phyloP scores from a whole-genome alignment of 306 rosid species.

The Acmispon strigosus region DNA sequence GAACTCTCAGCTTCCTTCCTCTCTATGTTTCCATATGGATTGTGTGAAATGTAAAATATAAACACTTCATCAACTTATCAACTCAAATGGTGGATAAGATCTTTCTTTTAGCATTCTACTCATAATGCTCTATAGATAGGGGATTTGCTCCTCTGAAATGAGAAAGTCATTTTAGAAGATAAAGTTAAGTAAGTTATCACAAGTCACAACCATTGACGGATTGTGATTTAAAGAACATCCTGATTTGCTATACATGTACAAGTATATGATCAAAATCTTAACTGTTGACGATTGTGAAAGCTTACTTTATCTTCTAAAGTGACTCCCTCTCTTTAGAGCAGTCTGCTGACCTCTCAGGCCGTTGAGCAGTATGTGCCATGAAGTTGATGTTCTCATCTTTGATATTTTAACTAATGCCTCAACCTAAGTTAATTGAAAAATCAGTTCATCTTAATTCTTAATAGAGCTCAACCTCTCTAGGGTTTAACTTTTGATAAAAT shows the following conservation, averaged over 20 bases:
- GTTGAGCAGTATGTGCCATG: neutral
- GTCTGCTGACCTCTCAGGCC: neutral
- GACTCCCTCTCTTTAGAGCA: no score
- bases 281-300: no score
- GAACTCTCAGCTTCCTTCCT: neutral
- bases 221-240: no score
- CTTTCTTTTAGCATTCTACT: neutral
- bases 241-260: no score
- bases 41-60: neutral
- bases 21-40: neutral
- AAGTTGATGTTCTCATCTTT: neutral
- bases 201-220: no score
- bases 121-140: no score
- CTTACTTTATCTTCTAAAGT: no score
- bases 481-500: neutral
- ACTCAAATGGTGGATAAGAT: neutral
- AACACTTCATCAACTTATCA: neutral
- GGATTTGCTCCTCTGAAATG: no score
- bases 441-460: neutral
- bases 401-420: neutral
- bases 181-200: no score
- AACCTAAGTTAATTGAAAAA: neutral
- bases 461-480: neutral
- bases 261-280: no score
- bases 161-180: no score